Evolutionary conservation across 768 basidiomycete genomes (phyloP).

Genomic region (Termitomyces sp.): DNA sequence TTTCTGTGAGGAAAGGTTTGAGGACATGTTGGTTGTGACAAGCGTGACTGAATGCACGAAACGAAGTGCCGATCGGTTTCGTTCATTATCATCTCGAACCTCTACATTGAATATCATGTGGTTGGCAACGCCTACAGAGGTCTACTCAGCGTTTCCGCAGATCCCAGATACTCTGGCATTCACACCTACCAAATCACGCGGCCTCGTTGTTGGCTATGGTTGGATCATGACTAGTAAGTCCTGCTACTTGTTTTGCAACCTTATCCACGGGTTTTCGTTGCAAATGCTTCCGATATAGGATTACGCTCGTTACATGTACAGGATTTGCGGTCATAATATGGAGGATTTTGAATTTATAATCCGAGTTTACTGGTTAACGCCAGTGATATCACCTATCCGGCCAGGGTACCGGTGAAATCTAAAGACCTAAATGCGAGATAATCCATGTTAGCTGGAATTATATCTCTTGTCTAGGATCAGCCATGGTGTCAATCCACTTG

Average conservation of each 20-base stretch:
- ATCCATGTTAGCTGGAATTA: not conserved
- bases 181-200: too few species aligned
- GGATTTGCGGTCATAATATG: not conserved
- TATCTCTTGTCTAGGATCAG: not conserved
- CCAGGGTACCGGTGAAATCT: not conserved
- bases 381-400: not conserved
- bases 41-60: conserved; percentile 5
- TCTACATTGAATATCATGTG: too few species aligned
- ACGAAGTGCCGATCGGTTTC: not conserved
- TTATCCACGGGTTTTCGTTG: too few species aligned
- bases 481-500: not conserved
- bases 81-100: too few species aligned
- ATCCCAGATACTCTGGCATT: too few species aligned
- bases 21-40: conserved; percentile 19
- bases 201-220: too few species aligned
- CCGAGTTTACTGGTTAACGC: too few species aligned
- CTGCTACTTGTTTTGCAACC: too few species aligned
- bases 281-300: too few species aligned
- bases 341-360: too few species aligned
- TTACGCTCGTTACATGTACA: too few species aligned
- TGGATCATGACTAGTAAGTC: too few species aligned
- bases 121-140: not conserved
- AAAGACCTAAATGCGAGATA: not conserved
- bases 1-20: conserved; percentile 15
- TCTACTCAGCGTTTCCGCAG: not conserved